Percentiles rank a stretch among this genome's conserved stretches.
Evolutionary conservation across 352 stramenopile genomes (phyloP).

Genomic region (Phytophthora capsici): DNA sequence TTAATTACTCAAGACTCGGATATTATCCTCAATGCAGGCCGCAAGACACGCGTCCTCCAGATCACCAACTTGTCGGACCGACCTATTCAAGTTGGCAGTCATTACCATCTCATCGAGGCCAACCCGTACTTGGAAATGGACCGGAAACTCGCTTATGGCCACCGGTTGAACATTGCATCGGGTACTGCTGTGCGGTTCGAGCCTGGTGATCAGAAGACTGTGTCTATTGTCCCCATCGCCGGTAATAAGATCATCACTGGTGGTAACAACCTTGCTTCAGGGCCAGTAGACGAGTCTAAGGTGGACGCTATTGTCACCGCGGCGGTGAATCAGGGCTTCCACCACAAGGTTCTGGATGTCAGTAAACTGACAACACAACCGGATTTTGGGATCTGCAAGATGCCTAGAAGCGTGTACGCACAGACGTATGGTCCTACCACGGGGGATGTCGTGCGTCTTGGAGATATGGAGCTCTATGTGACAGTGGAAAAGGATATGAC

Average conservation of each 20-base stretch:
- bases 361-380: slow-evolving; percentile 33
- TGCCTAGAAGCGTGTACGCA: slow-evolving; percentile 82
- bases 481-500: slow-evolving; percentile 92
- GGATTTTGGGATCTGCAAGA: slow-evolving; percentile 49
- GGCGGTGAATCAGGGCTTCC: slow-evolving; percentile 61
- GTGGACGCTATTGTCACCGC: slow-evolving; percentile 66
- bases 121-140: slow-evolving; percentile 97
- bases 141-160: slow-evolving; percentile 90
- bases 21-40: slow-evolving; percentile 89
- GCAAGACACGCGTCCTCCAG: slow-evolving; percentile 77
- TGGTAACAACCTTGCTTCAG: slow-evolving; percentile 90
- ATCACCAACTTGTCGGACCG: slow-evolving; percentile 97
- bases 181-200: slow-evolving; percentile 96
- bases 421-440: slow-evolving; percentile 94
- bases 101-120: slow-evolving; percentile 97
- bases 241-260: slow-evolving; percentile 89
- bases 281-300: slow-evolving; percentile 66
- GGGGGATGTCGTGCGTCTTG: slow-evolving; percentile 94
- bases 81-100: slow-evolving; percentile 94
- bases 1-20: slow-evolving; percentile 60
- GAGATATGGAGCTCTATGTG: slow-evolving; percentile 93
- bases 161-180: slow-evolving; percentile 94
- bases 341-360: slow-evolving; percentile 55
- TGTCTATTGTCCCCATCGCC: slow-evolving; percentile 94
- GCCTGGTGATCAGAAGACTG: slow-evolving; percentile 95